A percentile compares a stretch with the other conserved stretches of the same genome.
Conservation (phyloP, 345 rosid genomes). For the Pelargonium nanum region DNA sequence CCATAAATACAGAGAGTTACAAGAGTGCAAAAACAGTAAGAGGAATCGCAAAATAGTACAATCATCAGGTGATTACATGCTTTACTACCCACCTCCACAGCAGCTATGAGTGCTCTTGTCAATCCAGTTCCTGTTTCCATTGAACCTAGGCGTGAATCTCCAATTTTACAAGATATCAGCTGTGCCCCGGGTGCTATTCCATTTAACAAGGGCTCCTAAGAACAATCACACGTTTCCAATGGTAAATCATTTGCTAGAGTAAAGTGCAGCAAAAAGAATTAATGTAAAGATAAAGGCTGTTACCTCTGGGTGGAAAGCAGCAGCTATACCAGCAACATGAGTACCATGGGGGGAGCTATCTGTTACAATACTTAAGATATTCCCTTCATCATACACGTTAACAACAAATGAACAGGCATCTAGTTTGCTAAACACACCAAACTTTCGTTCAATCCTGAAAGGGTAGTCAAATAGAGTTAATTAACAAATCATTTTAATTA, state of each 20-base stretch:
- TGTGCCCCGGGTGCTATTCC: slow-evolving; percentile 99
- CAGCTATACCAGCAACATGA: slow-evolving; percentile 96
- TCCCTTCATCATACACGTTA: slow-evolving; percentile 77
- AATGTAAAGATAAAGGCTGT: slow-evolving; percentile 2
- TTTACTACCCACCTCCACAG: slow-evolving; percentile 60
- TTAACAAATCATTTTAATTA: not conserved
- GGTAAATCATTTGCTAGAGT: slow-evolving; percentile 1
- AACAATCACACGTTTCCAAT: slow-evolving; percentile 13
- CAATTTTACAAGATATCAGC: slow-evolving; percentile 93
- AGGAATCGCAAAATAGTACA: not conserved
- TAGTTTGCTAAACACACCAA: slow-evolving; percentile 80
- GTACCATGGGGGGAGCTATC: slow-evolving; percentile 97
- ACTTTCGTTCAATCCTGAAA: slow-evolving; percentile 76
- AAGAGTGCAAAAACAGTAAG: not conserved
- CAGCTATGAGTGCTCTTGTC: slow-evolving; percentile 79
- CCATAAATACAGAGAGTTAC: not conserved
- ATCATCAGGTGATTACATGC: not conserved
- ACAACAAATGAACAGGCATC: slow-evolving; percentile 86
- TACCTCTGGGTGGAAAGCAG: slow-evolving; percentile 93
- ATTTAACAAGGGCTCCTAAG: slow-evolving; percentile 79
- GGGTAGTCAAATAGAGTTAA: not conserved
- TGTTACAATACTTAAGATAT: slow-evolving; percentile 77
- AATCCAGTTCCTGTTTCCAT: slow-evolving; percentile 99
- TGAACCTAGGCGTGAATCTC: slow-evolving; percentile 85
- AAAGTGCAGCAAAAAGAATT: slow-evolving; percentile 6